Percentiles rank a stretch among this genome's conserved stretches.
These are phyloP conservation scores for Botrytis paeoniae DNA, from an alignment of 2,329 filamentous ascomycete genomes.

Conservation along the genomic window DNA sequence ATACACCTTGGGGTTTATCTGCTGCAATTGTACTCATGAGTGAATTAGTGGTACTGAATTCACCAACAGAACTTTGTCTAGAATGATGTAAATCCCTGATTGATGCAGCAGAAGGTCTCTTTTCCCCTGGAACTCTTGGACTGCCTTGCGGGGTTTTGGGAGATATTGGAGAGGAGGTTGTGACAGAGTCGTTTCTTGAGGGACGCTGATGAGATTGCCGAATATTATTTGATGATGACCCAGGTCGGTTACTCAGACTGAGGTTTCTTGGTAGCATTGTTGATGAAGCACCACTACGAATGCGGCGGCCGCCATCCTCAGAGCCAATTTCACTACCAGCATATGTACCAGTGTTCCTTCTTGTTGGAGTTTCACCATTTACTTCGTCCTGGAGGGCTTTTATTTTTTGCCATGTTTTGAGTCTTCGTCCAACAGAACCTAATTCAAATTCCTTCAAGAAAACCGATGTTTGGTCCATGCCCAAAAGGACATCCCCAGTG, in stretches of 20 bases:
- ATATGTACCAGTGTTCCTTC: conserved; percentile 55
- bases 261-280: conserved; percentile 34
- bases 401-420: conserved; percentile 97
- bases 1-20: conserved; percentile 24
- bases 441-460: conserved; percentile 95
- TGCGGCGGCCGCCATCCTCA: conserved; percentile 52
- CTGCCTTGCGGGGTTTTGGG: conserved; percentile 39
- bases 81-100: conserved; percentile 80
- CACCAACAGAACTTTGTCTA: conserved; percentile 66
- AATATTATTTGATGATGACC: conserved; percentile 29
- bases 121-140: conserved; percentile 43
- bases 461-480: conserved; percentile 92
- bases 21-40: conserved; percentile 44
- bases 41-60: conserved; percentile 43
- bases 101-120: conserved; percentile 74
- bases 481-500: conserved; percentile 84
- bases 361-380: conserved; percentile 49
- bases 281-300: conserved; percentile 33
- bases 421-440: conserved; percentile 80
- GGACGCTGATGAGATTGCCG: conserved; percentile 35
- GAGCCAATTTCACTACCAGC: conserved; percentile 55
- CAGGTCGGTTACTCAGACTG: conserved; percentile 33
- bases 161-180: conserved; percentile 44
- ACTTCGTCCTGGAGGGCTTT: conserved; percentile 88
- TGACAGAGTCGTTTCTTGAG: conserved; percentile 40